Evolutionary conservation across 2,329 filamentous ascomycete genomes (phyloP).

Genomic region (Ceratocystis harringtonii): DNA sequence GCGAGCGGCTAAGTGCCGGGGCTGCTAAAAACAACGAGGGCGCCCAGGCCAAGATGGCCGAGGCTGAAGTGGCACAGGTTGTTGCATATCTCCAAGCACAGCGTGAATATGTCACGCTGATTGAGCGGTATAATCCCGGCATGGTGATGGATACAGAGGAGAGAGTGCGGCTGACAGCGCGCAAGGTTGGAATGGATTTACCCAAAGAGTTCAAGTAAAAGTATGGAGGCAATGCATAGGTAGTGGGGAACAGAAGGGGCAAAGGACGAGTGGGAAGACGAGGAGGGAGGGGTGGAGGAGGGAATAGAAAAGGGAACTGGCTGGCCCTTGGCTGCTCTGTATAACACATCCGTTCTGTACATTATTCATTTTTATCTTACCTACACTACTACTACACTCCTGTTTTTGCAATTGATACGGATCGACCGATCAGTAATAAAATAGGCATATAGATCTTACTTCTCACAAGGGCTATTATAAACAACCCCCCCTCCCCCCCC

Average conservation of each 20-base stretch:
- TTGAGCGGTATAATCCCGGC: slow-evolving; percentile 89
- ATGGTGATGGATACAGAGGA: slow-evolving; percentile 80
- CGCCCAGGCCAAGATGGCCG: slow-evolving; percentile 14
- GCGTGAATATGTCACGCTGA: slow-evolving; percentile 59
- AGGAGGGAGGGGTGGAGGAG: not conserved
- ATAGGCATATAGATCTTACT: not conserved
- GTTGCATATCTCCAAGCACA: slow-evolving; percentile 73
- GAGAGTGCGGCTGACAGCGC: slow-evolving; percentile 64
- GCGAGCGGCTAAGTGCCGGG: slow-evolving; percentile 40
- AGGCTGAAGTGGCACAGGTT: slow-evolving; percentile 50
- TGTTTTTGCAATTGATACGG: not conserved
- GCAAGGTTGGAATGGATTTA: slow-evolving; percentile 80
- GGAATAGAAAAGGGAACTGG: not conserved
- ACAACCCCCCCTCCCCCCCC: not conserved
- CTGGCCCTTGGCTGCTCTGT: not conserved
- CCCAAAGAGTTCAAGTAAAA: slow-evolving; percentile 42
- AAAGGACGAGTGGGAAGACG: not conserved
- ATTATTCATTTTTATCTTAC: not conserved
- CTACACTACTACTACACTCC: not conserved
- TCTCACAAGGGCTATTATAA: slow-evolving; percentile 1
- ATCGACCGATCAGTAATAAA: not conserved
- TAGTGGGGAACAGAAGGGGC: not conserved
- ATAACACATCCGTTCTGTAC: not conserved
- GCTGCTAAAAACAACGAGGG: slow-evolving; percentile 12
- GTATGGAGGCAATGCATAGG: slow-evolving; percentile 1